A percentile compares a stretch with the other conserved stretches of the same genome.
phyloP scores from a whole-genome alignment of 257 asterid species.

The Jaltomata sinuosa region DNA sequence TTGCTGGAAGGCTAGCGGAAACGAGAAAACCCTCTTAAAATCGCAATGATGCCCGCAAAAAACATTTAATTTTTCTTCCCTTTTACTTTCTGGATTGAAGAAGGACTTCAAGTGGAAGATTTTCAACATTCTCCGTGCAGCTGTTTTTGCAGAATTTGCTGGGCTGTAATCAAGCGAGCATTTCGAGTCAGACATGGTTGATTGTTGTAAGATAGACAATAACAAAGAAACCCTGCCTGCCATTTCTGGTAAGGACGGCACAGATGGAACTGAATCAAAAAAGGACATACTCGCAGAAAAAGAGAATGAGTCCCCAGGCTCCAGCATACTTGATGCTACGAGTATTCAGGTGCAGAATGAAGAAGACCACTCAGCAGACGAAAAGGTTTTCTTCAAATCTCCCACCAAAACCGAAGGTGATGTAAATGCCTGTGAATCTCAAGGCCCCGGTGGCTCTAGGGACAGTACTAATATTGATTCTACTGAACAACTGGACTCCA shows the following conservation, averaged over 20 bases:
- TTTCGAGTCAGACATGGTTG: neutral
- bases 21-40: no score
- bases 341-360: neutral
- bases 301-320: neutral
- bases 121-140: neutral
- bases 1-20: no score
- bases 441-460: neutral
- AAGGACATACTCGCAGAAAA: neutral
- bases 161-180: neutral
- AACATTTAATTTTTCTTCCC: neutral
- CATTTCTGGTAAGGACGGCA: neutral
- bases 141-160: neutral
- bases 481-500: neutral
- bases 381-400: neutral
- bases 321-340: neutral
- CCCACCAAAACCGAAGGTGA: neutral
- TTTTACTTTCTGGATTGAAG: neutral
- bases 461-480: neutral
- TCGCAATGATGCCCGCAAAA: no score
- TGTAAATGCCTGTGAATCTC: neutral
- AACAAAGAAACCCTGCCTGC: conserved; percentile 12
- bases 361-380: neutral
- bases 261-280: neutral
- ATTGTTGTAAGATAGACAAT: conserved; percentile 19
- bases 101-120: neutral